phyloP scores from a whole-genome alignment of 768 basidiomycete species.

The Boletus reticulatus region DNA sequence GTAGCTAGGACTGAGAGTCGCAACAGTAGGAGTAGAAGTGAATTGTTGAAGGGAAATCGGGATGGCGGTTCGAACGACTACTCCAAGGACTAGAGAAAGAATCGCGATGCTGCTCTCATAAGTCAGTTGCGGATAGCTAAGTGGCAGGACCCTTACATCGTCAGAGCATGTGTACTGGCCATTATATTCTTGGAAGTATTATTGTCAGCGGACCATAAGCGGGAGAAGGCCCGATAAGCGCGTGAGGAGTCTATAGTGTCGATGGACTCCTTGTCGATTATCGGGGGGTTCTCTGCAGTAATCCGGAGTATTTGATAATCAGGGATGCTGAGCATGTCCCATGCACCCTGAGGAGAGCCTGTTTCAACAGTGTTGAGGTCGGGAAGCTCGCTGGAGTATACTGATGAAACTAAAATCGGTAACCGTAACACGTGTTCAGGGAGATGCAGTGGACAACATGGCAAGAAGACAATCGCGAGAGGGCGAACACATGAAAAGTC shows the following conservation, averaged over 20 bases:
- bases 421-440: conserved; percentile 51
- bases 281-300: conserved; percentile 30
- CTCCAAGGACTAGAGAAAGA: conserved; percentile 62
- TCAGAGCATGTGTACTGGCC: conserved; percentile 56
- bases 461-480: conserved; percentile 67
- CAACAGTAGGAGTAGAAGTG: conserved; percentile 9
- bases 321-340: conserved; percentile 45
- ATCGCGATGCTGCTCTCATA: conserved; percentile 55
- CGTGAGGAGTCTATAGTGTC: conserved; percentile 39
- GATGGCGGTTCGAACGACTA: conserved; percentile 36
- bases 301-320: conserved; percentile 40
- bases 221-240: conserved; percentile 46
- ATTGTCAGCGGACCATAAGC: conserved; percentile 39
- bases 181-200: conserved; percentile 35
- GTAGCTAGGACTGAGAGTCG: conserved; percentile 22
- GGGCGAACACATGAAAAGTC: conserved; percentile 46
- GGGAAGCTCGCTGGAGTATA: conserved; percentile 19
- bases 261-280: conserved; percentile 51
- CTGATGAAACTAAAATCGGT: conserved; percentile 46
- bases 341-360: conserved; percentile 36
- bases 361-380: conserved; percentile 27
- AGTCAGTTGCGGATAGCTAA: conserved; percentile 10
- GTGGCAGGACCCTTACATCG: conserved; percentile 49
- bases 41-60: conserved; percentile 22
- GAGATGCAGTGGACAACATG: conserved; percentile 39